Conservation (phyloP, 768 basidiomycete genomes). For the Pluteus cervinus region DNA sequence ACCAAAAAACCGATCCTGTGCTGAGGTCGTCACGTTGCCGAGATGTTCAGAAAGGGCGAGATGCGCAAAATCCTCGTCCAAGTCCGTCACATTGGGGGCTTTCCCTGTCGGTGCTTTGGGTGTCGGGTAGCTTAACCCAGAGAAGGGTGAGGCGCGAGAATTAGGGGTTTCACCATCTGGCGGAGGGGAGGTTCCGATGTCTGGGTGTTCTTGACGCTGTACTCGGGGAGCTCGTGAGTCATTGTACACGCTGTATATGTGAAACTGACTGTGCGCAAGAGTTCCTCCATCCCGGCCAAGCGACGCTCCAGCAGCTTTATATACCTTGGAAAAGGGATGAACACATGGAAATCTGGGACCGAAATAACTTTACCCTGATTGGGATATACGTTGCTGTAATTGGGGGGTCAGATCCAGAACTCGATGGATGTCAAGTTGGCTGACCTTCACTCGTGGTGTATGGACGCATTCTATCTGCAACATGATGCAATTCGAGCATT, state of each 20-base stretch:
- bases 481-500: conserved; percentile 51
- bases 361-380: too few species aligned
- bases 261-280: conserved; percentile 18
- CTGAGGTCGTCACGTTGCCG: conserved; percentile 20
- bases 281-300: conserved; percentile 22
- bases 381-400: neutral
- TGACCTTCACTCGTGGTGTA: conserved; percentile 47
- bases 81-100: conserved; percentile 13
- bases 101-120: conserved; percentile 8
- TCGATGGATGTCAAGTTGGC: too few species aligned
- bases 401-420: neutral
- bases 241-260: neutral
- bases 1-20: conserved; percentile 34
- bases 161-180: neutral
- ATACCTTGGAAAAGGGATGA: conserved; percentile 22
- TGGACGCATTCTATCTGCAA: conserved; percentile 49
- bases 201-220: conserved; percentile 17
- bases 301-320: conserved; percentile 23
- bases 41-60: conserved; percentile 27
- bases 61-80: conserved; percentile 27
- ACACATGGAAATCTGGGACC: too few species aligned
- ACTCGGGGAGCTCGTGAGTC: neutral
- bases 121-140: conserved; percentile 13
- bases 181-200: conserved; percentile 10
- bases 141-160: conserved; percentile 2